phyloP scores from a whole-genome alignment of 139 green algal genomes.

The Yamagishiella unicocca region DNA sequence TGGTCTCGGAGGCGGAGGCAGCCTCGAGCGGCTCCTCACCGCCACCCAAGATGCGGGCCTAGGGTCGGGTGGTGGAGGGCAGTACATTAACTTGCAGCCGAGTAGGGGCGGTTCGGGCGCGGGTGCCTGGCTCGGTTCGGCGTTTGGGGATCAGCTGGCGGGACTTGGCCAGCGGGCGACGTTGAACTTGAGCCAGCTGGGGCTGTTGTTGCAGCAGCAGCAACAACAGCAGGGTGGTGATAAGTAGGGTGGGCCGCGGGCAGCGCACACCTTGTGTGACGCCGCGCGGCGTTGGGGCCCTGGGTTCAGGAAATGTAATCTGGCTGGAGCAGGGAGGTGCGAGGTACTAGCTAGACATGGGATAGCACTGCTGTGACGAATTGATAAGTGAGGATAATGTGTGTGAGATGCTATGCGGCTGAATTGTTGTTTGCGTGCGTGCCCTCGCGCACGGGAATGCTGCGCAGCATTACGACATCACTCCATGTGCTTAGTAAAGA shows the following conservation, averaged over 20 bases:
- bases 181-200: background rate
- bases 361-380: too few species aligned
- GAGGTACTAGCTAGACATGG: too few species aligned
- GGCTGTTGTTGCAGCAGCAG: slow-evolving; percentile 3
- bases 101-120: background rate
- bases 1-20: background rate
- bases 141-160: slow-evolving; percentile 6
- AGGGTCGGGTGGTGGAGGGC: background rate
- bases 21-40: slow-evolving; percentile 1
- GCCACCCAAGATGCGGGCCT: background rate
- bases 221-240: slow-evolving; percentile 4
- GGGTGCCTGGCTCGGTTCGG: background rate
- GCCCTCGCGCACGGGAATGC: too few species aligned
- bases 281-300: too few species aligned
- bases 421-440: too few species aligned
- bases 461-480: too few species aligned
- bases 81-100: slow-evolving; percentile 26
- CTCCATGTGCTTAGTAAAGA: too few species aligned
- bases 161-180: background rate
- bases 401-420: too few species aligned
- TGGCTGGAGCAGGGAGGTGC: too few species aligned
- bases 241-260: background rate
- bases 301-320: too few species aligned
- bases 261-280: too few species aligned
- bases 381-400: too few species aligned